A percentile compares a stretch with the other conserved stretches of the same genome.
These are phyloP conservation scores for Moniliella sp. DNA, from an alignment of 1,284 basidiomycete genomes.

Conservation along the genomic window DNA sequence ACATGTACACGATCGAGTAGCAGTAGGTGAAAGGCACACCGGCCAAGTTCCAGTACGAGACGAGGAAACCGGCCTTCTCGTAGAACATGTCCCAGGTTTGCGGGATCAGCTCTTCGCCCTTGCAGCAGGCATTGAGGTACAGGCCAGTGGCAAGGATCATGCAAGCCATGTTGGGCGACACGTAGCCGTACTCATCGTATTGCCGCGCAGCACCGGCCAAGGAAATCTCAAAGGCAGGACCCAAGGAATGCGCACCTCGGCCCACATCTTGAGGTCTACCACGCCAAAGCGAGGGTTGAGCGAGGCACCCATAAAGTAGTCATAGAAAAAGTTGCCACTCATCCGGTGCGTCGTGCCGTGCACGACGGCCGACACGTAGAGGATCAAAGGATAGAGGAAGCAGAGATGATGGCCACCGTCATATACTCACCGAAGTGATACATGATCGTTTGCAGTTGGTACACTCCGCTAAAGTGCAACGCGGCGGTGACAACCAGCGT, in stretches of 20 bases:
- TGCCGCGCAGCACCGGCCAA: constrained; percentile 86
- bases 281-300: constrained; percentile 83
- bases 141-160: constrained; percentile 88
- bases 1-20: constrained; percentile 89
- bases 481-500: constrained; percentile 56
- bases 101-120: constrained; percentile 65
- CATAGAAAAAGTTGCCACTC: constrained; percentile 67
- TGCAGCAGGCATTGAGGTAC: constrained; percentile 73
- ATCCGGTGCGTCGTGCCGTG: constrained; percentile 43
- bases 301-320: constrained; percentile 60
- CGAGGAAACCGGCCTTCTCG: constrained; percentile 26
- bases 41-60: constrained; percentile 55
- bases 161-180: constrained; percentile 87
- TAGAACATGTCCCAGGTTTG: constrained; percentile 58
- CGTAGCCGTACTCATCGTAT: constrained; percentile 71
- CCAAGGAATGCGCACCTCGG: constrained; percentile 93
- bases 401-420: constrained; percentile 81
- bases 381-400: constrained; percentile 41
- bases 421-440: constrained; percentile 90
- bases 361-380: constrained; percentile 26
- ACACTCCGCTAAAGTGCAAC: constrained; percentile 61
- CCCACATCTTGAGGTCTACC: constrained; percentile 95
- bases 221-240: constrained; percentile 75
- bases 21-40: constrained; percentile 48
- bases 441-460: constrained; percentile 80